Evolutionary conservation across 2,329 filamentous ascomycete species (phyloP).

Genomic region (Talaromyces sp.): DNA sequence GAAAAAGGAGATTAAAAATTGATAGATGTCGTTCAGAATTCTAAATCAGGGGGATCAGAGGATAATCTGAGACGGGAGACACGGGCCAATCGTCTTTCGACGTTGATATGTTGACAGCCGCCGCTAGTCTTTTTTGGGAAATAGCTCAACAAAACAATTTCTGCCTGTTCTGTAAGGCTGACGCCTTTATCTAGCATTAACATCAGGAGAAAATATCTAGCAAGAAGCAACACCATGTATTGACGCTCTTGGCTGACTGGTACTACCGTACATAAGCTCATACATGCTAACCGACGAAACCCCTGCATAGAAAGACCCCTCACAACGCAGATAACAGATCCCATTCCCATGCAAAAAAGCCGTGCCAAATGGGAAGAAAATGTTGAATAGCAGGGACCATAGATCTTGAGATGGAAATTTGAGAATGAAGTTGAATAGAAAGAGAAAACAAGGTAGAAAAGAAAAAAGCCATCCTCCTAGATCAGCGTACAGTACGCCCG

Average conservation of each 20-base stretch:
- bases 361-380: background rate
- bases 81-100: background rate
- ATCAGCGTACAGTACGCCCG: background rate
- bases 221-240: background rate
- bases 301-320: background rate
- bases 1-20: background rate
- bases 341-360: background rate
- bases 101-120: background rate
- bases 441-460: background rate
- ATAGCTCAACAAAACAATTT: background rate
- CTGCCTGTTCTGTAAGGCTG: conserved; percentile 5
- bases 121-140: conserved; percentile 5
- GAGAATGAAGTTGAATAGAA: background rate
- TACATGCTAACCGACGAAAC: background rate
- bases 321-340: background rate
- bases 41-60: background rate
- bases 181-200: background rate
- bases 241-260: background rate
- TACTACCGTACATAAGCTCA: background rate
- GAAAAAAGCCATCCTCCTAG: background rate
- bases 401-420: background rate
- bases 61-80: background rate
- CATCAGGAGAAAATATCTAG: background rate
- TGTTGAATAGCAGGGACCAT: background rate
- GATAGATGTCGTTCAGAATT: background rate